phyloP scores from a whole-genome alignment of 805 yeast species.

The Metschnikowia hibisci region DNA sequence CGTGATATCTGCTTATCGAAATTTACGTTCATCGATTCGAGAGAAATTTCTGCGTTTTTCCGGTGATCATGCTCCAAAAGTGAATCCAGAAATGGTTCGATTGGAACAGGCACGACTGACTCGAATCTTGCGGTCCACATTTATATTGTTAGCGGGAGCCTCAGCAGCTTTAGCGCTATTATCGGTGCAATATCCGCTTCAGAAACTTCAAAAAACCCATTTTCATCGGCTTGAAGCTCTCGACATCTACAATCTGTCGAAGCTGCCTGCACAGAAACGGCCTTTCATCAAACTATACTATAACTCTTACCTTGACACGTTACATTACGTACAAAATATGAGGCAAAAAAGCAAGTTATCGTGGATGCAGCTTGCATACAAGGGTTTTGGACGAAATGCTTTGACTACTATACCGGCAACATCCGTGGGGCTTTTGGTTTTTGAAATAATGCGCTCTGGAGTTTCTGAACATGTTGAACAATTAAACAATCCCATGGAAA shows the following conservation, averaged over 20 bases:
- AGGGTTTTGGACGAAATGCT: constrained; percentile 72
- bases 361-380: constrained; percentile 68
- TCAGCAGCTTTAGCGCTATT: constrained; percentile 76
- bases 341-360: constrained; percentile 53
- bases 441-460: constrained; percentile 70
- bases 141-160: constrained; percentile 80
- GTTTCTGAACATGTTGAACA: constrained; percentile 31
- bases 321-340: constrained; percentile 47
- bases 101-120: constrained; percentile 37
- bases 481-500: constrained; percentile 4
- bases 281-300: constrained; percentile 54
- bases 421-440: constrained; percentile 76
- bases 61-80: constrained; percentile 16
- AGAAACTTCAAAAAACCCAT: constrained; percentile 76
- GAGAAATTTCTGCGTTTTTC: constrained; percentile 19
- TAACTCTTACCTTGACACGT: constrained; percentile 72
- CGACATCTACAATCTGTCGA: constrained; percentile 51
- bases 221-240: constrained; percentile 74
- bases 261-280: constrained; percentile 16
- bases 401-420: constrained; percentile 82
- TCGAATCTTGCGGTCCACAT: constrained; percentile 58
- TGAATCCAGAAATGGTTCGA: constrained; percentile 15
- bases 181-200: constrained; percentile 77
- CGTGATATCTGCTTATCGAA: constrained; percentile 41
- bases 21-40: constrained; percentile 31